Conservation (phyloP, 495 filamentous ascomycete species). For the Penicillium odoratum region DNA sequence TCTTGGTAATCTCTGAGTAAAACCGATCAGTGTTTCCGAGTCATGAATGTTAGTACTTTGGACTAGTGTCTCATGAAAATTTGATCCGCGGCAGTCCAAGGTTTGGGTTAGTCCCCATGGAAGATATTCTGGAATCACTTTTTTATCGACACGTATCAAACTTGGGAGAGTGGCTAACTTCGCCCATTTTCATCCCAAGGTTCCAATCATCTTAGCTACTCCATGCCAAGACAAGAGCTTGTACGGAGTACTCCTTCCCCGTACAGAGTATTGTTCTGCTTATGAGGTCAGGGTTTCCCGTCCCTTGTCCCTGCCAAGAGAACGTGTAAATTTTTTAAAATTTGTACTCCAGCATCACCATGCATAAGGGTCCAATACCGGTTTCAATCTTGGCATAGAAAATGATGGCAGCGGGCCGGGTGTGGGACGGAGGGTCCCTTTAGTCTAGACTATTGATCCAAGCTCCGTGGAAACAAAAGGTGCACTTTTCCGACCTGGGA, state of each 20-base stretch:
- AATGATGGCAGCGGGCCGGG: background rate
- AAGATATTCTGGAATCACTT: background rate
- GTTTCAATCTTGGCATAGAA: background rate
- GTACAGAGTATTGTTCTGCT: too few species aligned
- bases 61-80: background rate
- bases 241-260: background rate
- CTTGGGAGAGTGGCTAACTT: background rate
- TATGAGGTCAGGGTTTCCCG: too few species aligned
- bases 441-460: slow-evolving; percentile 3
- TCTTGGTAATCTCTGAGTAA: background rate
- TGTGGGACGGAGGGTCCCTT: background rate
- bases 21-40: background rate
- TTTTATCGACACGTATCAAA: background rate
- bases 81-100: background rate
- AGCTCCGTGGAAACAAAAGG: slow-evolving; percentile 3
- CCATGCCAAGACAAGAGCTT: too few species aligned
- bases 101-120: background rate
- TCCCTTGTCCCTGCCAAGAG: too few species aligned
- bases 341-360: background rate
- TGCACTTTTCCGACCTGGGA: background rate
- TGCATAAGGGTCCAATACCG: background rate
- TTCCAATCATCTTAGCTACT: background rate
- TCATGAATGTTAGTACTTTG: background rate
- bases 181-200: background rate
- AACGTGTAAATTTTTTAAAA: too few species aligned